phyloP scores from a whole-genome alignment of 805 yeast species.

The Candida sakaeoensis region DNA sequence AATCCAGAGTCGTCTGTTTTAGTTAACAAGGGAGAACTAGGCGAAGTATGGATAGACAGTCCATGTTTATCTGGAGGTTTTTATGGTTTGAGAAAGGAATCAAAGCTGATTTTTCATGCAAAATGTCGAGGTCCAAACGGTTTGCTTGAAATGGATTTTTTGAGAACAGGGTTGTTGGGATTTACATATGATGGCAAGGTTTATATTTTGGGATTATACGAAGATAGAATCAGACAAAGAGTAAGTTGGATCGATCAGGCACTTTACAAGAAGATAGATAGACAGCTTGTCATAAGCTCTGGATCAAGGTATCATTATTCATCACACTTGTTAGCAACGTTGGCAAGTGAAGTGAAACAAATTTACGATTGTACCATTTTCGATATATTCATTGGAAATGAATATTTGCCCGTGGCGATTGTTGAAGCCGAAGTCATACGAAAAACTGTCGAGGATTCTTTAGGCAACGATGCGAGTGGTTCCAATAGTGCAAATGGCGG shows the following conservation, averaged over 20 bases:
- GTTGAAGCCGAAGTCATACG: conserved; percentile 62
- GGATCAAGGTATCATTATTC: conserved; percentile 71
- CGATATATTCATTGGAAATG: conserved; percentile 75
- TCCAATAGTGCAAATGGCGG: conserved; percentile 9
- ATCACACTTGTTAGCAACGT: conserved; percentile 79
- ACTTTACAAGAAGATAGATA: conserved; percentile 23
- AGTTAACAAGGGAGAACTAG: conserved; percentile 74
- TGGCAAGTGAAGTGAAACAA: conserved; percentile 75
- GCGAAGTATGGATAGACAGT: conserved; percentile 97
- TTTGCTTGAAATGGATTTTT: conserved; percentile 66
- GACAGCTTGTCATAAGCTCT: conserved; percentile 31
- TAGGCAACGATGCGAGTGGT: conserved; percentile 10
- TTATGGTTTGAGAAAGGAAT: conserved; percentile 65
- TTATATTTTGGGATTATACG: conserved; percentile 83
- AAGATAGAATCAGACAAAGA: conserved; percentile 82
- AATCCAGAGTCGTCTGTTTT: conserved; percentile 85
- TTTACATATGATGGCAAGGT: conserved; percentile 84
- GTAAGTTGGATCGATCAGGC: conserved; percentile 62
- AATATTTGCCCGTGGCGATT: conserved; percentile 78
- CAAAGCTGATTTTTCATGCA: conserved; percentile 77
- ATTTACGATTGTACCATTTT: conserved; percentile 90
- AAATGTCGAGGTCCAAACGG: conserved; percentile 73
- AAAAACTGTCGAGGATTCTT: conserved; percentile 30
- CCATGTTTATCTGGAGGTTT: conserved; percentile 89
- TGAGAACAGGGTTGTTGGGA: conserved; percentile 89